These are phyloP conservation scores for Brassica incana DNA, from an alignment of 345 rosid genomes.

Conservation along the genomic window DNA sequence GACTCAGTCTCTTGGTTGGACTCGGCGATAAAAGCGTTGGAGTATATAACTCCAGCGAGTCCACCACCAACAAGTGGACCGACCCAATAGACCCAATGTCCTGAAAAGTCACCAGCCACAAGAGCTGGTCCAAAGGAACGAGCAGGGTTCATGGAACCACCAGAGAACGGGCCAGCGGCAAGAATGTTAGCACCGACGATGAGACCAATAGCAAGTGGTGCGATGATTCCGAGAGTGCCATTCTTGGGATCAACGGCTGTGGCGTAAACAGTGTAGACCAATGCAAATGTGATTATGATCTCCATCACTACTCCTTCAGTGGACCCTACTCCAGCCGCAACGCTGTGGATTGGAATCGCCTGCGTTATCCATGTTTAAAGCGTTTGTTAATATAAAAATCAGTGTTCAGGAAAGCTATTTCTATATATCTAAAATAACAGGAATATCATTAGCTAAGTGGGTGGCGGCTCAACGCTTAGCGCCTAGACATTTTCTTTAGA, in stretches of 20 bases:
- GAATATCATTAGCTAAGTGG: too few species aligned
- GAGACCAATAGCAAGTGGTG: slow-evolving; percentile 87
- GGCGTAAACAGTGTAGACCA: slow-evolving; percentile 88
- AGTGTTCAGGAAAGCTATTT: too few species aligned
- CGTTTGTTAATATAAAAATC: neutral
- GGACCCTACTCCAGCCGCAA: slow-evolving; percentile 72
- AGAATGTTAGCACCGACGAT: slow-evolving; percentile 92
- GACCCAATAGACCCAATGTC: slow-evolving; percentile 90
- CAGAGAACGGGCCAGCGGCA: slow-evolving; percentile 90
- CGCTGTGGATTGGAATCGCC: slow-evolving; percentile 68
- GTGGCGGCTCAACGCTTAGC: too few species aligned
- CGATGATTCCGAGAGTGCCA: slow-evolving; percentile 76
- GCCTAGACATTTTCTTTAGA: too few species aligned
- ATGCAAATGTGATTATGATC: slow-evolving; percentile 73
- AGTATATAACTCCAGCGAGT: slow-evolving; percentile 72
- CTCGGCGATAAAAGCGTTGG: slow-evolving; percentile 52
- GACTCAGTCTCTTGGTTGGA: neutral
- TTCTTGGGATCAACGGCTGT: slow-evolving; percentile 92
- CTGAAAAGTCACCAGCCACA: slow-evolving; percentile 64
- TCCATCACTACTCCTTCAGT: slow-evolving; percentile 84
- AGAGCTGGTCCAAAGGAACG: slow-evolving; percentile 90
- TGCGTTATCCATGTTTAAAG: slow-evolving; percentile 25
- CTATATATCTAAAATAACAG: too few species aligned
- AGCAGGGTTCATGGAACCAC: slow-evolving; percentile 95
- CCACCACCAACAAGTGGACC: slow-evolving; percentile 92